These are phyloP conservation scores for Kwoniella europaea DNA, from an alignment of 768 basidiomycete genomes.

Conservation along the genomic window DNA sequence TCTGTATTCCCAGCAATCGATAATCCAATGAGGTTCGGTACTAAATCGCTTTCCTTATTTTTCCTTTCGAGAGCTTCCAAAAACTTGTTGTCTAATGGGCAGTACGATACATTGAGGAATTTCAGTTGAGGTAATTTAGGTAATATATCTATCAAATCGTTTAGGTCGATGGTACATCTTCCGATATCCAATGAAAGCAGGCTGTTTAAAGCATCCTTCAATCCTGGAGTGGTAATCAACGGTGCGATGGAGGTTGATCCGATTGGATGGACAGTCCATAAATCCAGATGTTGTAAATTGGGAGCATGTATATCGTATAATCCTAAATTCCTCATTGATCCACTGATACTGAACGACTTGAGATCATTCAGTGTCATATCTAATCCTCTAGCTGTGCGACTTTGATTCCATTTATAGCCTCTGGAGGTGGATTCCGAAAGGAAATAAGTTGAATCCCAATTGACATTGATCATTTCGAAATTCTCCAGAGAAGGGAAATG, in stretches of 20 bases:
- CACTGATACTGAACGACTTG: not conserved
- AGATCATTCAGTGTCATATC: slow-evolving; percentile 4
- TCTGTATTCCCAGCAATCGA: slow-evolving; percentile 27
- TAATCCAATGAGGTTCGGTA: slow-evolving; percentile 21
- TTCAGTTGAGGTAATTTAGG: slow-evolving; percentile 20
- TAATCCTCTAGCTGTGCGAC: not conserved
- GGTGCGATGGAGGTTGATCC: slow-evolving; percentile 1
- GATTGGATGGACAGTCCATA: slow-evolving; percentile 8
- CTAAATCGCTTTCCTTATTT: slow-evolving; percentile 1
- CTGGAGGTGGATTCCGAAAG: not conserved
- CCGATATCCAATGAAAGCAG: slow-evolving; percentile 36
- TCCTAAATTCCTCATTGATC: slow-evolving; percentile 4
- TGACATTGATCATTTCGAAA: slow-evolving; percentile 8
- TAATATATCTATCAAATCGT: slow-evolving; percentile 17
- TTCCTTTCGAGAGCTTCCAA: slow-evolving; percentile 25
- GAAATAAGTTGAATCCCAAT: not conserved
- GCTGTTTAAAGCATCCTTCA: slow-evolving; percentile 23
- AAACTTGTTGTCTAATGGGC: slow-evolving; percentile 33
- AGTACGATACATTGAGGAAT: slow-evolving; percentile 43
- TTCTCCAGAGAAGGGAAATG: slow-evolving; percentile 1
- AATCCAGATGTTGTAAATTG: slow-evolving; percentile 10
- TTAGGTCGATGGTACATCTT: slow-evolving; percentile 15
- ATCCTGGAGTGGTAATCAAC: slow-evolving; percentile 17
- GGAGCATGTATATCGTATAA: slow-evolving; percentile 13
- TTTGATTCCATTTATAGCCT: slow-evolving; percentile 4